phyloP scores from a whole-genome alignment of 225 moss, liverwort and hornwort genomes.

The Marchantia polymorpha region DNA sequence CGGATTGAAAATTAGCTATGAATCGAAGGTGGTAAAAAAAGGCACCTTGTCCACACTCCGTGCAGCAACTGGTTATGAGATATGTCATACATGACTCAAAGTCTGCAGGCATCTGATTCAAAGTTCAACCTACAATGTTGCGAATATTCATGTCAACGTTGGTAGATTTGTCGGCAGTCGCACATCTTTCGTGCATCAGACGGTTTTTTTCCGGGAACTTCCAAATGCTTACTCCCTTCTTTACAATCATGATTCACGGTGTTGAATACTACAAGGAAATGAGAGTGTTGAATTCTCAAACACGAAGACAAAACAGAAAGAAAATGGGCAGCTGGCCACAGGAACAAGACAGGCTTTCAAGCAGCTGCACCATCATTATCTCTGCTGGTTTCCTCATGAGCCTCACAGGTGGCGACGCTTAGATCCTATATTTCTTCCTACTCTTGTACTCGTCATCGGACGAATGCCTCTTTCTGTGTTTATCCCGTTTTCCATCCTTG shows the following conservation, averaged over 20 bases:
- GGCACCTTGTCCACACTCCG: not conserved
- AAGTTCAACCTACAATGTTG: not conserved
- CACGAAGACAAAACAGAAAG: not conserved
- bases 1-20: too few relatives aligned
- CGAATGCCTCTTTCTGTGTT: slow-evolving; percentile 1
- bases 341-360: not conserved
- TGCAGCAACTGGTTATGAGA: not conserved
- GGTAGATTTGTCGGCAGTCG: not conserved
- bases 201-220: not conserved
- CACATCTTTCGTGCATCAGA: not conserved
- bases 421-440: slow-evolving; percentile 1
- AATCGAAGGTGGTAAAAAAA: not conserved
- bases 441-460: slow-evolving; percentile 4
- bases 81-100: not conserved
- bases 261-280: not conserved
- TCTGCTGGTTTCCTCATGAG: not conserved
- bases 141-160: not conserved
- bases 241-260: slow-evolving; percentile 4
- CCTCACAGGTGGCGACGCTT: not conserved
- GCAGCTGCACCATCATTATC: not conserved
- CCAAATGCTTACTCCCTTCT: not conserved
- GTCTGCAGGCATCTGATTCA: not conserved
- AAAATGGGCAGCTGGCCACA: not conserved
- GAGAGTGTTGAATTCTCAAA: not conserved
- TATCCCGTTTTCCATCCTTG: slow-evolving; percentile 1